Percentiles rank a stretch among this genome's conserved stretches.
Conservation (phyloP, 2,329 filamentous ascomycete genomes). For the Pyrenophora seminiperda region DNA sequence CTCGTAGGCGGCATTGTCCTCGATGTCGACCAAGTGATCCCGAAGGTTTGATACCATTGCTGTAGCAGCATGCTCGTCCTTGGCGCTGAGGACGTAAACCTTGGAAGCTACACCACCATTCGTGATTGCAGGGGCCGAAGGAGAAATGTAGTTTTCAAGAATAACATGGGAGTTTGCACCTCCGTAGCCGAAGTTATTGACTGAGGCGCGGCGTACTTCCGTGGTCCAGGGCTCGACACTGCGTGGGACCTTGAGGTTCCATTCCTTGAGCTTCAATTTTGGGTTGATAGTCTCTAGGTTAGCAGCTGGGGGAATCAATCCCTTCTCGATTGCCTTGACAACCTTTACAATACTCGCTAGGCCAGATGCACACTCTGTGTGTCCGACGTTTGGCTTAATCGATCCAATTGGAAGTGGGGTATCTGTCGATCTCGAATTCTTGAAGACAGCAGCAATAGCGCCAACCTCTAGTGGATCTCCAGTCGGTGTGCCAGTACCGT, state of each 20-base stretch:
- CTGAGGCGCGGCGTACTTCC: constrained; percentile 11
- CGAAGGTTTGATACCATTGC: not conserved
- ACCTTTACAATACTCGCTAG: constrained; percentile 32
- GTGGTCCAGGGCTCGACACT: not conserved
- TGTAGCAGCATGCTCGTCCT: not conserved
- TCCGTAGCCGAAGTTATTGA: constrained; percentile 31
- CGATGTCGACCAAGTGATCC: not conserved
- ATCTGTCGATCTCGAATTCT: not conserved
- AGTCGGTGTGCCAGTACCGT: not conserved
- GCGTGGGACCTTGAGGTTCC: constrained; percentile 8
- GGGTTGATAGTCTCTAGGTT: not conserved
- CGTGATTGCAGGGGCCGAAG: too few species aligned
- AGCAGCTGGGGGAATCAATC: constrained; percentile 27
- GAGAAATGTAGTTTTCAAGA: not conserved
- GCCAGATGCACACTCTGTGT: constrained; percentile 26
- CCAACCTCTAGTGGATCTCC: not conserved
- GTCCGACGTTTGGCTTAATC: constrained; percentile 38
- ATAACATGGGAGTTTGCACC: constrained; percentile 19
- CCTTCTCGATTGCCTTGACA: constrained; percentile 40
- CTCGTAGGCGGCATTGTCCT: not conserved
- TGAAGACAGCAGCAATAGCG: not conserved
- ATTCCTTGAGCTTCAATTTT: constrained; percentile 17
- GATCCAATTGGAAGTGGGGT: constrained; percentile 2
- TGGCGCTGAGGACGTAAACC: not conserved
- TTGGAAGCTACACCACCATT: too few species aligned